Evolutionary conservation across 768 basidiomycete species (phyloP).

Genomic region (Leccinum aurantiacum): DNA sequence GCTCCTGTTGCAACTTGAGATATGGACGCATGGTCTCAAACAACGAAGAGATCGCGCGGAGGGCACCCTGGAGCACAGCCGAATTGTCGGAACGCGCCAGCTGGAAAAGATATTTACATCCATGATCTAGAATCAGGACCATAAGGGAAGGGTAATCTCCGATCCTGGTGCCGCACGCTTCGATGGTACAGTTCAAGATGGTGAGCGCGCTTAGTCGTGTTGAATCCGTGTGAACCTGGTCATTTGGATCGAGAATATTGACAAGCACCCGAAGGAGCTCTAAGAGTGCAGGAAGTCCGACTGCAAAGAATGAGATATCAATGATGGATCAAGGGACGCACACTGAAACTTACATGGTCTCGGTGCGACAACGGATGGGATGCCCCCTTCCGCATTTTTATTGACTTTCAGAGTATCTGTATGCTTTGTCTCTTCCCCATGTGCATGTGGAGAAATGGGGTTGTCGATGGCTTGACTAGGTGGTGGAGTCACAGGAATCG

Average conservation of each 20-base stretch:
- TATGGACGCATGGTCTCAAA: constrained; percentile 83
- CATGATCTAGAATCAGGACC: constrained; percentile 78
- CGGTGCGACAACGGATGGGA: constrained; percentile 12
- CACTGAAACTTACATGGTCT: constrained; percentile 24
- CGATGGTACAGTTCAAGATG: constrained; percentile 84
- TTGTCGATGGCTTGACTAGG: constrained; percentile 23
- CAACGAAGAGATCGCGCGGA: constrained; percentile 85
- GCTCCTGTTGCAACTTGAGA: constrained; percentile 92
- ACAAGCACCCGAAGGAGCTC: constrained; percentile 93
- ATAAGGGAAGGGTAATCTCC: constrained; percentile 76
- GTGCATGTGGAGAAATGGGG: constrained; percentile 8
- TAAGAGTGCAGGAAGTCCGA: constrained; percentile 88
- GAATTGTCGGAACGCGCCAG: constrained; percentile 89
- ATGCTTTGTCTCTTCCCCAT: constrained; percentile 13
- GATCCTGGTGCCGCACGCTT: constrained; percentile 76
- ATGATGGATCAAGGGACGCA: background rate
- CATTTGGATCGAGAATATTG: constrained; percentile 92
- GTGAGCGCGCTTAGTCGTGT: constrained; percentile 87
- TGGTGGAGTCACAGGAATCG: constrained; percentile 32
- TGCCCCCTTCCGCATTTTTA: constrained; percentile 36
- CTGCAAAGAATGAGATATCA: constrained; percentile 35
- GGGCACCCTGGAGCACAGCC: constrained; percentile 71
- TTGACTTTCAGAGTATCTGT: background rate
- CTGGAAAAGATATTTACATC: constrained; percentile 97
- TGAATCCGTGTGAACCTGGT: constrained; percentile 94